Percentiles rank a stretch among this genome's conserved stretches.
Evolutionary conservation across 2,329 filamentous ascomycete genomes (phyloP).

Genomic region (Colletotrichum chrysophilum): DNA sequence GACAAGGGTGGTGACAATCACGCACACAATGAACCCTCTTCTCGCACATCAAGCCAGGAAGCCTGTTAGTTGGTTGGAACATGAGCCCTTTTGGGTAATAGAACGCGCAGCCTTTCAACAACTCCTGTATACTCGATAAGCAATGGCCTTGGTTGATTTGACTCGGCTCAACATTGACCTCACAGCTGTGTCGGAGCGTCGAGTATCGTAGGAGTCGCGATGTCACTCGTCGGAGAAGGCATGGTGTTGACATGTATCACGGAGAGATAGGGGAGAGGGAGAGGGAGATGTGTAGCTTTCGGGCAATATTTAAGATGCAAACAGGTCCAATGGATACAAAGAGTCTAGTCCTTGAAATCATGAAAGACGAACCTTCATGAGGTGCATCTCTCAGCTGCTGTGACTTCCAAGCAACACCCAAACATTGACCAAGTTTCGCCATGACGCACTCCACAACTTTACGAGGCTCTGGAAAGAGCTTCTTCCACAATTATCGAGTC

Average conservation of each 20-base stretch:
- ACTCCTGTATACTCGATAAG: rapidly evolving
- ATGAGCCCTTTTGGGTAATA: neutral
- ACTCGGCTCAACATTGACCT: neutral
- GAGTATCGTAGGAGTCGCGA: neutral
- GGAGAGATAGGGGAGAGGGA: neutral
- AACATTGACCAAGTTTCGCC: neutral
- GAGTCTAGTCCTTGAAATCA: too few species aligned
- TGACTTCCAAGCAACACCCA: neutral
- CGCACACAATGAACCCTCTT: neutral
- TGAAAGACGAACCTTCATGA: too few species aligned
- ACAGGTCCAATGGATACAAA: neutral
- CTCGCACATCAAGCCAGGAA: neutral
- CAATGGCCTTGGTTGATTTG: neutral
- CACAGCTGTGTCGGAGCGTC: neutral
- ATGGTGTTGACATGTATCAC: neutral
- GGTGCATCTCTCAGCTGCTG: neutral
- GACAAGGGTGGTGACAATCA: neutral
- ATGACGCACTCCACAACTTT: neutral
- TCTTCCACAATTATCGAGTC: neutral
- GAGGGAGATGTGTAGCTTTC: neutral
- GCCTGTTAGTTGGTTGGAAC: neutral
- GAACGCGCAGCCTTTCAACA: neutral
- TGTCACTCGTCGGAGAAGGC: rapidly evolving
- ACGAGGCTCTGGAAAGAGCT: neutral
- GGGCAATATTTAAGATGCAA: neutral